Evolutionary conservation across 2,329 filamentous ascomycete species (phyloP).

Genomic region (Pseudogymnoascus sp.): DNA sequence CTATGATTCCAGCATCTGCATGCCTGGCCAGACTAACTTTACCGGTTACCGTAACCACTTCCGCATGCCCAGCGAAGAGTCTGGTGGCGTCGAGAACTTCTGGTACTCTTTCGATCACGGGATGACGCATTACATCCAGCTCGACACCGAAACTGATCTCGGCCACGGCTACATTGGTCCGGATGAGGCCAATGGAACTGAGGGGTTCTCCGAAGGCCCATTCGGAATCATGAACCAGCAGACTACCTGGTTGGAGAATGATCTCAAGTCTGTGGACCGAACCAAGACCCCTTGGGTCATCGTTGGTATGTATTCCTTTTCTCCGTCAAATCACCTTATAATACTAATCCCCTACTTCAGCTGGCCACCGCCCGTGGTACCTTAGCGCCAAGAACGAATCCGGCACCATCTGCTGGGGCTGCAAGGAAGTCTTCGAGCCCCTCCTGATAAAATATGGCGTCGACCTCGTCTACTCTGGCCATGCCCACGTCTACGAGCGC

Average conservation of each 20-base stretch:
- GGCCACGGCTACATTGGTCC: conserved; percentile 37
- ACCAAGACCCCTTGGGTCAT: conserved; percentile 24
- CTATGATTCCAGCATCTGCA: conserved; percentile 35
- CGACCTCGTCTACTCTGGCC: conserved; percentile 39
- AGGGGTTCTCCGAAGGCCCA: conserved; percentile 36
- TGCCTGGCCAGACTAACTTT: conserved; percentile 48
- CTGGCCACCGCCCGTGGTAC: conserved; percentile 24
- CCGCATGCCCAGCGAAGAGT: conserved; percentile 41
- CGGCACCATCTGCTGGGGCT: conserved; percentile 27
- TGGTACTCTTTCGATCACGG: conserved; percentile 55
- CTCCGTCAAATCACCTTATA: neutral
- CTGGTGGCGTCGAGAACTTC: conserved; percentile 42
- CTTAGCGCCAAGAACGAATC: conserved; percentile 13
- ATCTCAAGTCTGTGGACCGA: conserved; percentile 23
- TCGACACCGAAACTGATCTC: conserved; percentile 51
- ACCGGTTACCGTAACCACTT: conserved; percentile 50
- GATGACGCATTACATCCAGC: conserved; percentile 45
- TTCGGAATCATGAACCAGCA: conserved; percentile 36
- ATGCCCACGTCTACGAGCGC: conserved; percentile 40
- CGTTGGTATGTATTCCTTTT: conserved; percentile 13
- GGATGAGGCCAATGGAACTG: conserved; percentile 27
- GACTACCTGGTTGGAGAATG: conserved; percentile 36
- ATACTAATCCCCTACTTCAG: neutral
- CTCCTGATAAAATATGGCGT: conserved; percentile 38
- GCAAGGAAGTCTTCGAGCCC: conserved; percentile 40